Evolutionary conservation across 306 rosid genomes (phyloP).

Genomic region (Fagus sylvatica): DNA sequence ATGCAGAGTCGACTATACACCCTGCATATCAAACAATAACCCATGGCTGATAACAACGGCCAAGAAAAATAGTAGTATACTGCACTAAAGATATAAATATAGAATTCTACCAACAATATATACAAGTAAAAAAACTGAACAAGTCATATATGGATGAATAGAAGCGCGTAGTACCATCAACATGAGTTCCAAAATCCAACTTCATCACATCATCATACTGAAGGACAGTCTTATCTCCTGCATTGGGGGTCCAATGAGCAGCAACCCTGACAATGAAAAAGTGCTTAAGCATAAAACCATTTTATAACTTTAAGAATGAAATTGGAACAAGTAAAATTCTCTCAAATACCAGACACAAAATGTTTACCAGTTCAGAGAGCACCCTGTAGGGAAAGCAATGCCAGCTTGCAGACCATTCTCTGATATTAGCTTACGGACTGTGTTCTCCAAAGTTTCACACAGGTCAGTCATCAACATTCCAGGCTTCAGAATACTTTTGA

Average conservation of each 20-base stretch:
- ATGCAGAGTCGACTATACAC: slow-evolving; percentile 85
- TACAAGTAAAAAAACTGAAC: neutral
- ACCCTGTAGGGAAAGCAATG: slow-evolving; percentile 98
- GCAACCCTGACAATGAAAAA: slow-evolving; percentile 69
- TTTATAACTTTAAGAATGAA: neutral
- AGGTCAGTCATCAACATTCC: slow-evolving; percentile 95
- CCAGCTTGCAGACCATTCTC: slow-evolving; percentile 97
- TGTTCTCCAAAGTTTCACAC: slow-evolving; percentile 91
- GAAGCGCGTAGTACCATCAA: slow-evolving; percentile 66
- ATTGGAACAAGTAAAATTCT: neutral
- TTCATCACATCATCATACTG: slow-evolving; percentile 97
- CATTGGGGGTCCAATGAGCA: slow-evolving; percentile 98
- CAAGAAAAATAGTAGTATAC: slow-evolving; percentile 8
- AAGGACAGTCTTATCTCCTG: slow-evolving; percentile 92
- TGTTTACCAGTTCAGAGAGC: slow-evolving; percentile 87
- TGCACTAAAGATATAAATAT: neutral
- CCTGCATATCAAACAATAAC: slow-evolving; percentile 51
- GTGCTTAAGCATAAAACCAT: slow-evolving; percentile 8
- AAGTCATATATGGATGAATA: neutral
- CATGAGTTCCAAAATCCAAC: slow-evolving; percentile 94
- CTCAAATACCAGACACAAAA: slow-evolving; percentile 3
- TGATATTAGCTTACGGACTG: slow-evolving; percentile 81
- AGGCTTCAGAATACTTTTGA: slow-evolving; percentile 78
- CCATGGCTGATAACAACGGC: slow-evolving; percentile 12
- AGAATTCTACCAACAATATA: slow-evolving; percentile 12